Conservation (phyloP, 208 protist species). For the Leptomonas seymouri region DNA sequence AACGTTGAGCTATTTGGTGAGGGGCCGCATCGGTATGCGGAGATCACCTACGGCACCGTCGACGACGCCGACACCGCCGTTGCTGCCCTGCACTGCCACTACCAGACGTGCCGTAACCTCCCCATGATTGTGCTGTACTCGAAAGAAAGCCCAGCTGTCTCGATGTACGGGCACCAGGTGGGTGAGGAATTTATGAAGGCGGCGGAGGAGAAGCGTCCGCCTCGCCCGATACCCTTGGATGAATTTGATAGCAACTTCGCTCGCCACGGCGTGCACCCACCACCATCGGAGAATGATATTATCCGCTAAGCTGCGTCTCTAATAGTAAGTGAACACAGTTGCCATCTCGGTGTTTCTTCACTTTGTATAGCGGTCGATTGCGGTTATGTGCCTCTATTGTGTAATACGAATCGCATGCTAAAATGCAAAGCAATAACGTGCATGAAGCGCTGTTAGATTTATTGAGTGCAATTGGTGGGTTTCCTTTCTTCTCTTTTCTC, state of each 20-base stretch:
- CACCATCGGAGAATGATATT: constrained; percentile 66
- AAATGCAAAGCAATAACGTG: too few species aligned
- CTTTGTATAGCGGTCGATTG: neutral
- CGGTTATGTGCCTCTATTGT: too few species aligned
- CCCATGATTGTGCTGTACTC: constrained; percentile 88
- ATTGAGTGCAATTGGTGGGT: too few species aligned
- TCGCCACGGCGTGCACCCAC: constrained; percentile 56
- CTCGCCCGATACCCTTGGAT: constrained; percentile 52
- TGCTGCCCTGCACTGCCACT: constrained; percentile 82
- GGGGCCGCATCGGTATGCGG: constrained; percentile 55
- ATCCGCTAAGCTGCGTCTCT: constrained; percentile 22
- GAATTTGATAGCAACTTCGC: constrained; percentile 64
- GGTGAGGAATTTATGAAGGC: constrained; percentile 67
- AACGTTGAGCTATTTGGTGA: constrained; percentile 64
- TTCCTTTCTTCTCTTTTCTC: neutral
- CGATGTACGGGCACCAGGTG: constrained; percentile 68
- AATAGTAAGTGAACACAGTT: neutral
- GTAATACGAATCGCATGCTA: too few species aligned
- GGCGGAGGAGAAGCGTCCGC: constrained; percentile 51
- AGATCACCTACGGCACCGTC: constrained; percentile 67
- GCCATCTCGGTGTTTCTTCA: constrained; percentile 8
- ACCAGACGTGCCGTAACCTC: constrained; percentile 65
- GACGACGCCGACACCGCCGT: constrained; percentile 85
- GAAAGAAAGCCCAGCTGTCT: constrained; percentile 57
- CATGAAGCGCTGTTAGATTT: too few species aligned